Evolutionary conservation across 371 early-diverging fungal species (phyloP).

Genomic region (Rhizomucor pusillus): DNA sequence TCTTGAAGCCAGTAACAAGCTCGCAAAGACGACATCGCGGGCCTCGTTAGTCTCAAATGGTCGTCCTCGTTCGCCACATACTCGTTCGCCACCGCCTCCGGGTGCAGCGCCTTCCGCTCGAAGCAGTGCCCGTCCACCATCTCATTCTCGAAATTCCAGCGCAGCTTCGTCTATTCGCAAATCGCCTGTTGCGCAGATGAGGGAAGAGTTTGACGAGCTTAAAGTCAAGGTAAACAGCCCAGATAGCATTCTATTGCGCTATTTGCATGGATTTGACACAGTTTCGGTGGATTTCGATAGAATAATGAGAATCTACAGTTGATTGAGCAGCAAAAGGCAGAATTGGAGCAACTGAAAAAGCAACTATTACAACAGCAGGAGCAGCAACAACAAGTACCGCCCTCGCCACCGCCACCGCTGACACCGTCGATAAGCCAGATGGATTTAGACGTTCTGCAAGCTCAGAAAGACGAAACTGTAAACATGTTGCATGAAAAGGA

Average conservation of each 20-base stretch:
- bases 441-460: constrained; percentile 15
- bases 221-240: constrained; percentile 25
- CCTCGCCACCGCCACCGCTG: constrained; percentile 8
- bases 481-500: constrained; percentile 23
- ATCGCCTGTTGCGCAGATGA: constrained; percentile 32
- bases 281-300: constrained; percentile 12
- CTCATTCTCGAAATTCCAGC: constrained; percentile 23
- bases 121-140: constrained; percentile 10
- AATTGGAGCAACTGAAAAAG: constrained; percentile 35
- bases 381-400: constrained; percentile 7
- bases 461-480: constrained; percentile 16
- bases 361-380: constrained; percentile 13
- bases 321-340: constrained; percentile 55
- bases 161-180: constrained; percentile 22
- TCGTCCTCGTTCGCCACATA: constrained; percentile 18
- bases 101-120: constrained; percentile 11
- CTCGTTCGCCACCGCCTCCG: constrained; percentile 8
- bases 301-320: constrained; percentile 40
- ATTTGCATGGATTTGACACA: too few relatives aligned
- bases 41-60: constrained; percentile 8
- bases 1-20: constrained; percentile 11
- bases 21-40: constrained; percentile 3
- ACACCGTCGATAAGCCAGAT: constrained; percentile 15
- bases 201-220: constrained; percentile 27
- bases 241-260: too few relatives aligned